Evolutionary conservation across 1,284 basidiomycete species (phyloP).

Genomic region (Cryptococcus neoformans): DNA sequence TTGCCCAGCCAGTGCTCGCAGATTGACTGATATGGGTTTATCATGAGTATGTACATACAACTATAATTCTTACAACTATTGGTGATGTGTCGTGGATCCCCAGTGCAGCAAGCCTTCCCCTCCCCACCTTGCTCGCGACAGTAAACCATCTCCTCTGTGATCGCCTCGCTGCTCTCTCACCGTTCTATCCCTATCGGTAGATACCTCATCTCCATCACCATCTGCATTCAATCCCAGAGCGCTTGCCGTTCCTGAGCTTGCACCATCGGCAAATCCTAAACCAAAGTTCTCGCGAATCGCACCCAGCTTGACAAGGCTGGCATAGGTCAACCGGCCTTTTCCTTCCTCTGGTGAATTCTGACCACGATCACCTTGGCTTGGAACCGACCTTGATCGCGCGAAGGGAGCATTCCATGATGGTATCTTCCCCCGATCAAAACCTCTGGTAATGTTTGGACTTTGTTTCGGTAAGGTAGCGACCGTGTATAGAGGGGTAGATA

Average conservation of each 20-base stretch:
- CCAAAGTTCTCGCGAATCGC: slow-evolving; percentile 12
- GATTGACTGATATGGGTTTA: no score
- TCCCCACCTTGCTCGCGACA: slow-evolving; percentile 17
- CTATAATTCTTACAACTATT: no score
- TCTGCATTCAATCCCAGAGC: slow-evolving; percentile 11
- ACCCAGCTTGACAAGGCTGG: slow-evolving; percentile 14
- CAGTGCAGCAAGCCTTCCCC: slow-evolving; percentile 21
- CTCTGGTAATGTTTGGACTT: no score
- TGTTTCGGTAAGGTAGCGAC: not conserved
- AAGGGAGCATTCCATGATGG: no score
- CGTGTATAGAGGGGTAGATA: slow-evolving; percentile 19
- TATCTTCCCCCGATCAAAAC: not conserved
- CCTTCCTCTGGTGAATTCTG: not conserved
- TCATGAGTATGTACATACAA: no score
- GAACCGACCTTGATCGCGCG: no score
- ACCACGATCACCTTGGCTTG: not conserved
- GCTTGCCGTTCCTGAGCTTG: not conserved
- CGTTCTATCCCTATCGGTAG: slow-evolving; percentile 4
- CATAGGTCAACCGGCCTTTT: slow-evolving; percentile 11
- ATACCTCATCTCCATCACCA: slow-evolving; percentile 1
- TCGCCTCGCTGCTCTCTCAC: not conserved
- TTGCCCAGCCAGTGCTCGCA: no score
- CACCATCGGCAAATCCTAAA: not conserved
- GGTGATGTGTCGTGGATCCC: slow-evolving; percentile 3
- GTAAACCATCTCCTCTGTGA: slow-evolving; percentile 7